Conservation (phyloP, 2,329 filamentous ascomycete genomes). For the Knufia fluminis region DNA sequence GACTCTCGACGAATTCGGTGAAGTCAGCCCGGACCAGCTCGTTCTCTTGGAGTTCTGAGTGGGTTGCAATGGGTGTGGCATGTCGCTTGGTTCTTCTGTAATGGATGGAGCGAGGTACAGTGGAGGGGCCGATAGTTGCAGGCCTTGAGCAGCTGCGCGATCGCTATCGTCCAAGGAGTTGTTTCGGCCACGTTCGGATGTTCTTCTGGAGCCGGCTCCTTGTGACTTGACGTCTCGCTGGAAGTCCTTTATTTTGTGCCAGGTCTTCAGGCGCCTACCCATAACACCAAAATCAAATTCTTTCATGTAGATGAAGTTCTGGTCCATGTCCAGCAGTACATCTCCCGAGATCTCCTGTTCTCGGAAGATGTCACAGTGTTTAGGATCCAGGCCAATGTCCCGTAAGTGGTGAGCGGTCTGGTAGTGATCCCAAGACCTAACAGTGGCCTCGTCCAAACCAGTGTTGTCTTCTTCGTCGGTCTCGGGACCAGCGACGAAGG, state of each 20-base stretch:
- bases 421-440: slow-evolving; percentile 67
- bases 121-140: slow-evolving; percentile 28
- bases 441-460: slow-evolving; percentile 61
- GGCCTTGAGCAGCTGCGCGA: slow-evolving; percentile 32
- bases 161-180: slow-evolving; percentile 33
- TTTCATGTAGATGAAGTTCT: slow-evolving; percentile 89
- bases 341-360: slow-evolving; percentile 96
- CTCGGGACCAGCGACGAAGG: slow-evolving; percentile 88
- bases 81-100: slow-evolving; percentile 27
- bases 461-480: slow-evolving; percentile 84
- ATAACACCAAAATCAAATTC: slow-evolving; percentile 90
- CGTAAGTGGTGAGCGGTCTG: slow-evolving; percentile 87
- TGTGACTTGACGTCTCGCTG: slow-evolving; percentile 70
- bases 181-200: slow-evolving; percentile 16
- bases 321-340: slow-evolving; percentile 87
- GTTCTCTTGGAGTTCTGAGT: slow-evolving; percentile 1
- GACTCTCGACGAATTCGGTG: slow-evolving; percentile 35
- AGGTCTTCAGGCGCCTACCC: slow-evolving; percentile 79
- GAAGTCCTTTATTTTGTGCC: slow-evolving; percentile 89
- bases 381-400: slow-evolving; percentile 71
- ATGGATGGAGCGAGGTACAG: slow-evolving; percentile 35
- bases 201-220: slow-evolving; percentile 35
- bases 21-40: slow-evolving; percentile 24
- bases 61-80: slow-evolving; percentile 12
- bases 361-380: slow-evolving; percentile 86